Base-by-base conservation (phyloP, 306 rosid genomes). In the Morella rubra region DNA sequence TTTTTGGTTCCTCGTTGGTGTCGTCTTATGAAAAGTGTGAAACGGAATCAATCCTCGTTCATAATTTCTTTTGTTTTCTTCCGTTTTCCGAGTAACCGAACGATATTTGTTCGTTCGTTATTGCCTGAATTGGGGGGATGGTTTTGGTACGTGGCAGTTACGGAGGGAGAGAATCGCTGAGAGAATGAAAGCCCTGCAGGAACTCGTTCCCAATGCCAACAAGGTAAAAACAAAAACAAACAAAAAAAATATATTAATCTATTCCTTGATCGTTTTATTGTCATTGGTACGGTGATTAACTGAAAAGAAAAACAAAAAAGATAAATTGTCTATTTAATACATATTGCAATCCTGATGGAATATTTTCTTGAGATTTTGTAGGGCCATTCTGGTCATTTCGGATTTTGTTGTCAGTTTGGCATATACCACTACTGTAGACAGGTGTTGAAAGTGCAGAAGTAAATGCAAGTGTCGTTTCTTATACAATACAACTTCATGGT, bases 151-250 rank as follows among this genome's bases (percentile, higher is more conserved):
- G 81, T 82, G 86, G 76, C 91, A 96, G 99, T 84, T 96, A 82
- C 87, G 99, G 69, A 87, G 99, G 73, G 99, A 96, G 87, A 92
- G 99, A 86, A 96, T 96, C 46, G 99, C 99, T 71, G 97, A 96
- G 90, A 88, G 97, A 81, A 96, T 96, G 98, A 96, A 96, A 83
- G 89, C 98, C 1, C 88, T 96, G 82, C 98, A 96, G 72, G 99
- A 96, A 84, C 90, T 91, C 52, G 98, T 96, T 88, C 98, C 99
- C 69, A 96, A 96, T 79, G 97, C 88, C 77, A 96, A 96, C 86
- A 92, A 96, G 98, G 99, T 92, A 65, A 18, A 3, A 6, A 59
- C 58, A 71, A 22, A 24, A 49, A n/a, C 5, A 27, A 7, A 27
- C 2, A 59, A 10, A 20, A 20, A 8, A 1, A 19, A 20, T 7